Conservation (phyloP, 164 flowering plant genomes). For the Stephania cephalantha region DNA sequence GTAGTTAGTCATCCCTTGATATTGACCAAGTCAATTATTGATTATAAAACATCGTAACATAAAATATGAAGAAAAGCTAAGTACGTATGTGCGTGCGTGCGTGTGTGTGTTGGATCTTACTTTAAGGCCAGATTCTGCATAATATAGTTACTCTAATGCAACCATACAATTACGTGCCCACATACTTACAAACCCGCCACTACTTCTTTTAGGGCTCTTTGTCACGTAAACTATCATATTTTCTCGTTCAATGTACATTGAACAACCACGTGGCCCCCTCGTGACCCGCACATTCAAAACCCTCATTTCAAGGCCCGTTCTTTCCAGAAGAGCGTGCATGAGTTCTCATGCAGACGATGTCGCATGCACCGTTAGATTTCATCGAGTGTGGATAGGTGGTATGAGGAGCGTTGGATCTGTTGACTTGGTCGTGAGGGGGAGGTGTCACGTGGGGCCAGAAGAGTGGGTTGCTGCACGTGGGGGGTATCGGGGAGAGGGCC, state of each 20-base stretch:
- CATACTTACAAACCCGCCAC: background rate
- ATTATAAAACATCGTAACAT: background rate
- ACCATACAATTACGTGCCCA: background rate
- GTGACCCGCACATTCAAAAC: conserved; percentile 37
- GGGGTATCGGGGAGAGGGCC: conserved; percentile 8
- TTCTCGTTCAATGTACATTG: conserved; percentile 21
- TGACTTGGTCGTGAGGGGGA: too few relatives aligned
- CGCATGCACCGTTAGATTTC: background rate
- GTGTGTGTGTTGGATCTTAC: background rate
- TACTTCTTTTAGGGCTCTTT: background rate
- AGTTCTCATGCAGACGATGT: background rate
- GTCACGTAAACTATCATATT: background rate
- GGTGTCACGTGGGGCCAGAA: conserved; percentile 4
- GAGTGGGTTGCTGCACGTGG: conserved; percentile 28
- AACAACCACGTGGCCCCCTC: conserved; percentile 35
- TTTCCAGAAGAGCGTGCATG: background rate
- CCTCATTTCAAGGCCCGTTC: conserved; percentile 32
- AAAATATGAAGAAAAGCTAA: background rate
- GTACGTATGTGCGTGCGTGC: background rate
- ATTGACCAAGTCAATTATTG: background rate
- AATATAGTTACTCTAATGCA: background rate
- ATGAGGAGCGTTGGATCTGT: conserved; percentile 3
- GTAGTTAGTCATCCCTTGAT: background rate
- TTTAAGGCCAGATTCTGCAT: background rate
- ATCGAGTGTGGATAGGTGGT: conserved; percentile 15